These are phyloP conservation scores for Leccinum huronense DNA, from an alignment of 1,284 basidiomycete species.

Conservation along the genomic window DNA sequence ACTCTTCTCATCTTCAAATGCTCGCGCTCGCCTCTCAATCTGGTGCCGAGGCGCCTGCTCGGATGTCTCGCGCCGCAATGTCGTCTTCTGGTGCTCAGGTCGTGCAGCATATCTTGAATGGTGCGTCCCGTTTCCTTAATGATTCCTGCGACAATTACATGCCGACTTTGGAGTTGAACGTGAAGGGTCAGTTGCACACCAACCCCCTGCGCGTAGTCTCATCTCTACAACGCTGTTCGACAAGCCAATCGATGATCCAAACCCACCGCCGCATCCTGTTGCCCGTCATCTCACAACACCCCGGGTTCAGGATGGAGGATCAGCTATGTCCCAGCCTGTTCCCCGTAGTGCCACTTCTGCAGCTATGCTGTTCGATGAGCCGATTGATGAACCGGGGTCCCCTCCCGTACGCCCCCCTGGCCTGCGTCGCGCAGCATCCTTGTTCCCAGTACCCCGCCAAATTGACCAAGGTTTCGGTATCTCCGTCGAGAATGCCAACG, in stretches of 20 bases:
- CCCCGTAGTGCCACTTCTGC: background rate
- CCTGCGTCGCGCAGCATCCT: background rate
- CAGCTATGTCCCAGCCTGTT: too few species aligned
- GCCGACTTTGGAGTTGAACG: too few species aligned
- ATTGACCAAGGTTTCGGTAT: too few species aligned
- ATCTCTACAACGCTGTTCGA: too few species aligned
- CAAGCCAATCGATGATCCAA: background rate
- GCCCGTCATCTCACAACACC: too few species aligned
- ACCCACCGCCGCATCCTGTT: too few species aligned
- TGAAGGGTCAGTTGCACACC: too few species aligned
- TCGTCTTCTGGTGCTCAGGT: background rate
- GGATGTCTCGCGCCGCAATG: background rate
- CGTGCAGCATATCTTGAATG: too few species aligned
- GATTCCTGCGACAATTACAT: background rate
- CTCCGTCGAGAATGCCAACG: background rate
- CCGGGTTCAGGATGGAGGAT: too few species aligned
- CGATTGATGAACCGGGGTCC: background rate
- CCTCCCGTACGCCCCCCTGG: background rate
- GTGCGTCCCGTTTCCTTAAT: too few species aligned
- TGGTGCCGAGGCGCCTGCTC: background rate
- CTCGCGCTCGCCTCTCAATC: background rate
- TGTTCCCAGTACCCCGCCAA: background rate
- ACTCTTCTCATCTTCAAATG: background rate
- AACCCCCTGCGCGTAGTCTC: too few species aligned
- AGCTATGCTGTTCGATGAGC: background rate